phyloP scores from a whole-genome alignment of 2,329 filamentous ascomycete species.

The Fusarium sp. region DNA sequence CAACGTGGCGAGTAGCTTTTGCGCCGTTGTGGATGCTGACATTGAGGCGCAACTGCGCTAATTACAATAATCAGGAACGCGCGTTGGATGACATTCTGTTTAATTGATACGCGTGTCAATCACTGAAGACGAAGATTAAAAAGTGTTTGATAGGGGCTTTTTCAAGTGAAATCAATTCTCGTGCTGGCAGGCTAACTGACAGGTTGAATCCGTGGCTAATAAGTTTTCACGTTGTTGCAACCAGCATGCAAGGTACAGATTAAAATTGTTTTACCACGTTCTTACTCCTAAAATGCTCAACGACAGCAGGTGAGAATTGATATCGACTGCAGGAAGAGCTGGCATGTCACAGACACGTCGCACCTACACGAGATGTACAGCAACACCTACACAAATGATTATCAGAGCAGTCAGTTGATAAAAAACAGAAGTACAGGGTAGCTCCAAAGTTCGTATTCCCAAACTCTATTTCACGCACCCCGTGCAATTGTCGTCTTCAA shows the following conservation, averaged over 20 bases:
- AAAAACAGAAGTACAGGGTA: background rate
- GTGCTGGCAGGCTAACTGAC: accelerated
- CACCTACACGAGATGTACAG: background rate
- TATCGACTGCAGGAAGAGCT: too few relatives aligned
- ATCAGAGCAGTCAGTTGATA: background rate
- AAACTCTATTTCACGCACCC: background rate
- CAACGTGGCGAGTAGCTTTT: slow-evolving; percentile 18
- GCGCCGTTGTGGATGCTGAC: background rate
- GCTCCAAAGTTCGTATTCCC: background rate
- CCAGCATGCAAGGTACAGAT: slow-evolving; percentile 9
- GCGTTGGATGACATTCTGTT: background rate
- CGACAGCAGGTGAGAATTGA: background rate
- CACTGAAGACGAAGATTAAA: background rate
- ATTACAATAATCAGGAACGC: slow-evolving; percentile 13
- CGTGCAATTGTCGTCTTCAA: background rate
- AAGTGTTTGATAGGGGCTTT: background rate
- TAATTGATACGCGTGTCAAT: too few relatives aligned
- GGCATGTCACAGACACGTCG: background rate
- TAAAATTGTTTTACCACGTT: background rate
- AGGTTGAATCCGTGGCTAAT: background rate
- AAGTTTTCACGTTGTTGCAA: background rate
- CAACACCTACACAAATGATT: background rate
- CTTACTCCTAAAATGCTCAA: background rate
- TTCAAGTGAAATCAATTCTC: background rate
- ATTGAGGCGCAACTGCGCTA: background rate